A percentile compares a stretch with the other conserved stretches of the same genome.
Conservation (phyloP, 164 flowering plant genomes). For the Cinnamomum chago region DNA sequence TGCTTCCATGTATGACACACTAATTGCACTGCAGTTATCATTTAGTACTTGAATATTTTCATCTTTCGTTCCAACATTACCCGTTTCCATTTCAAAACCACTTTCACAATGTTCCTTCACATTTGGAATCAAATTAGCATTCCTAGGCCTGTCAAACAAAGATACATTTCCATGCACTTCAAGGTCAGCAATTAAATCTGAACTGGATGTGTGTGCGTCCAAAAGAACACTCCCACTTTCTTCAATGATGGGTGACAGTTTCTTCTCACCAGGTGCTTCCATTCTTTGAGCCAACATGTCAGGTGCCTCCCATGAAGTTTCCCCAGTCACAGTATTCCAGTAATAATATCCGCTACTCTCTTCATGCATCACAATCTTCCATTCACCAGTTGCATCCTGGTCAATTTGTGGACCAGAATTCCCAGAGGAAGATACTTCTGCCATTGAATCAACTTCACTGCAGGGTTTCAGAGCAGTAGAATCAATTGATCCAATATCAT, state of each 20-base stretch:
- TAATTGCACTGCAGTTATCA: conserved; percentile 4
- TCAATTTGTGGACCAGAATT: conserved; percentile 32
- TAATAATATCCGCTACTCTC: conserved; percentile 76
- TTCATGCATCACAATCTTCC: conserved; percentile 91
- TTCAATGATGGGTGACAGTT: conserved; percentile 19
- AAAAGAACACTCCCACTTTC: conserved; percentile 15
- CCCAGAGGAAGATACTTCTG: conserved; percentile 27
- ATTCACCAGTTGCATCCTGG: conserved; percentile 50
- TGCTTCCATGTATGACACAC: background rate
- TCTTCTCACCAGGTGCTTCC: conserved; percentile 22
- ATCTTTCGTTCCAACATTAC: conserved; percentile 15
- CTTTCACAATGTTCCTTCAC: conserved; percentile 11
- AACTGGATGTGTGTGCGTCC: background rate
- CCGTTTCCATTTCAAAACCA: conserved; percentile 17
- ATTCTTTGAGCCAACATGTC: conserved; percentile 36
- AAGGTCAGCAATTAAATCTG: conserved; percentile 12
- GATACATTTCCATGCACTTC: conserved; percentile 12
- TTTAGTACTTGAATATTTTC: conserved; percentile 9
- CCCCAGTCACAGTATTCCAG: conserved; percentile 91
- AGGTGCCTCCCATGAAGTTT: conserved; percentile 95
- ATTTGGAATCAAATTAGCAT: conserved; percentile 10
- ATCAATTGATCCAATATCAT: conserved; percentile 17
- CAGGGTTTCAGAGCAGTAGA: conserved; percentile 9
- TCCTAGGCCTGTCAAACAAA: conserved; percentile 12
- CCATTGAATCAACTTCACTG: conserved; percentile 20